These are phyloP conservation scores for Penicillium paxilli DNA, from an alignment of 495 filamentous ascomycete genomes.

Conservation along the genomic window DNA sequence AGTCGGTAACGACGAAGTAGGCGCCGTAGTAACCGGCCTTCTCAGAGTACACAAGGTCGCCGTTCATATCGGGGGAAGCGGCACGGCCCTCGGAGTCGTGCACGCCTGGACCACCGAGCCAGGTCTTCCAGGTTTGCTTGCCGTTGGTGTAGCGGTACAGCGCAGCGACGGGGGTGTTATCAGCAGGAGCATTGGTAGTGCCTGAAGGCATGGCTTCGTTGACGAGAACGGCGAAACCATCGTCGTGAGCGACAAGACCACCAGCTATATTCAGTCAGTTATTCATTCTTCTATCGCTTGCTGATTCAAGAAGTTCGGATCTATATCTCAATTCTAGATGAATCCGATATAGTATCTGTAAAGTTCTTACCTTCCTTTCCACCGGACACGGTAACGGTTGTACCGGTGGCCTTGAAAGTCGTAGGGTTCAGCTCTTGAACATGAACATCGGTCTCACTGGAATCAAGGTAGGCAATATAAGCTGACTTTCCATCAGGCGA, in stretches of 20 bases:
- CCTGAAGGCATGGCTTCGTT: constrained; percentile 48
- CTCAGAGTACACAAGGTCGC: constrained; percentile 54
- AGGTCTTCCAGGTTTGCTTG: constrained; percentile 49
- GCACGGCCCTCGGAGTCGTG: constrained; percentile 40
- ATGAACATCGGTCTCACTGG: constrained; percentile 47
- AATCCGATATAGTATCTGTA: too few species aligned
- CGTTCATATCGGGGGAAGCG: constrained; percentile 53
- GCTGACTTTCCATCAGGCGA: constrained; percentile 53
- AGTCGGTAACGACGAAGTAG: constrained; percentile 57
- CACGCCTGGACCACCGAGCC: constrained; percentile 51
- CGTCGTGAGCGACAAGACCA: constrained; percentile 54
- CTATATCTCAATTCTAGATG: too few species aligned
- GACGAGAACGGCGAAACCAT: constrained; percentile 56
- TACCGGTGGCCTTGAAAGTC: constrained; percentile 48
- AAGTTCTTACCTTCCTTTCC: constrained; percentile 41
- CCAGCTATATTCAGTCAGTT: constrained; percentile 29
- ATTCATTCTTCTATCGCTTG: too few species aligned
- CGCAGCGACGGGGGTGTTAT: constrained; percentile 44
- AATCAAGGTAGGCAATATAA: constrained; percentile 52
- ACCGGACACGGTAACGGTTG: constrained; percentile 39
- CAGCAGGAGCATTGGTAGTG: constrained; percentile 44
- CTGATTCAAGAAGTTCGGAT: neutral
- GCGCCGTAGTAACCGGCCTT: constrained; percentile 50
- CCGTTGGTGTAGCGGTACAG: constrained; percentile 50
- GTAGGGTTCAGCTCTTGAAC: constrained; percentile 46